Base-by-base conservation (phyloP, 192 early-diverging fungal species). In the Cetraspora pellucida region DNA sequence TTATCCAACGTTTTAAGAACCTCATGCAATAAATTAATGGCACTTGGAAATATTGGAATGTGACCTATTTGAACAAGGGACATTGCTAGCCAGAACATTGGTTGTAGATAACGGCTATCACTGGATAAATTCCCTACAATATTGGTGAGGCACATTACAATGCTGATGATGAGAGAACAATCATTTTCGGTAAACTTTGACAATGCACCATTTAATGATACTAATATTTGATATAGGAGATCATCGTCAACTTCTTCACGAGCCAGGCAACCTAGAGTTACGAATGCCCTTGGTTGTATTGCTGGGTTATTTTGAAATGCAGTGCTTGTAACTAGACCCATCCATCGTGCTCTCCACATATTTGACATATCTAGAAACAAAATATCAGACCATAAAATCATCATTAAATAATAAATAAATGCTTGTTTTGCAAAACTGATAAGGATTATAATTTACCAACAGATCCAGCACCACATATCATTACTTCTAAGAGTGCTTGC, bases 251-350 rank as follows among this genome's bases (percentile, higher is more conserved):
- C 92, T 75, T 95, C 95, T 78, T 96, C 93, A 28, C 91, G 85
- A 3, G 94, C 94, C 57, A 98, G 85, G 52, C 91, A 93, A 23
- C 97, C 97, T 31, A 98, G 85, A 19, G 92, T 86, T 28, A 96
- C 92, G 83, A 97, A 98, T 1, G 97, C 93, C 45, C 96, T 90
- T 4, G 97, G 95, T 81, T 98, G 97, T 31, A 97, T 90, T 0
- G 95, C 94, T 7, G 93, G 94, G 79, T 97, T 96, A 82, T 92
- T 93, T 74, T 96, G 93, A 89, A 98, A 98, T 0, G 97, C 95
- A 63, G 93, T 94, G 50, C 93, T 92, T 10, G 95, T 90, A 16
- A 97, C 91, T 67, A 98, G 82, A 45, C 94, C 90, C 84, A 96
- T 94, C 97, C 97, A 98, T 44, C 95, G 85, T 23, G 96, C 89